These are phyloP conservation scores for Diplodia corticola DNA, from an alignment of 2,329 filamentous ascomycete species.

Conservation along the genomic window DNA sequence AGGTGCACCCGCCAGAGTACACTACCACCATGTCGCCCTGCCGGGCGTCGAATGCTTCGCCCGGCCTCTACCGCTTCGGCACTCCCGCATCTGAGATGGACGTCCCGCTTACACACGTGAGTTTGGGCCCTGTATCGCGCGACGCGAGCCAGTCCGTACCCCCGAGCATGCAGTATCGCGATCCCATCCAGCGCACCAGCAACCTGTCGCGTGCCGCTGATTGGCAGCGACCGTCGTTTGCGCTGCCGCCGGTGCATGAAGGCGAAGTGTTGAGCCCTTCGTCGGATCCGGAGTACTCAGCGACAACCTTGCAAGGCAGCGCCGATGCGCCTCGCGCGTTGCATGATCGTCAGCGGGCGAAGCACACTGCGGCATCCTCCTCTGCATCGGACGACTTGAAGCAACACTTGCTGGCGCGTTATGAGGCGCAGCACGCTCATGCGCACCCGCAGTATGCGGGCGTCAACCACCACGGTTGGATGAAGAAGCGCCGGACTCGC, in stretches of 20 bases:
- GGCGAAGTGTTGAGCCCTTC: slow-evolving; percentile 51
- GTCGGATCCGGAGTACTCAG: slow-evolving; percentile 29
- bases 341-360: slow-evolving; percentile 18
- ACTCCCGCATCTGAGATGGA: slow-evolving; percentile 92
- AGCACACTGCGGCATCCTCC: neutral
- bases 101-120: slow-evolving; percentile 72
- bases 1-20: slow-evolving; percentile 28
- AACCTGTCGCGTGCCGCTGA: slow-evolving; percentile 43
- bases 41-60: slow-evolving; percentile 49
- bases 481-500: slow-evolving; percentile 90
- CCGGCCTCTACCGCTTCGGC: slow-evolving; percentile 72
- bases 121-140: slow-evolving; percentile 70
- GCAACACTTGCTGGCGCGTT: slow-evolving; percentile 16
- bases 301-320: slow-evolving; percentile 27
- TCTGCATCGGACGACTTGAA: slow-evolving; percentile 22
- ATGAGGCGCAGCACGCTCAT: slow-evolving; percentile 34
- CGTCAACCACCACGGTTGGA: slow-evolving; percentile 76
- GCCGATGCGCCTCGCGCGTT: slow-evolving; percentile 11
- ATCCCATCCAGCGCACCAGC: slow-evolving; percentile 50
- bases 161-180: slow-evolving; percentile 81
- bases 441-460: slow-evolving; percentile 42
- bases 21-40: slow-evolving; percentile 43
- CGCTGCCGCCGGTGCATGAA: slow-evolving; percentile 70
- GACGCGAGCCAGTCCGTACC: slow-evolving; percentile 88
- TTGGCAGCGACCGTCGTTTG: slow-evolving; percentile 65